Conservation (phyloP, 768 basidiomycete genomes). For the Mycena sanguinolenta region DNA sequence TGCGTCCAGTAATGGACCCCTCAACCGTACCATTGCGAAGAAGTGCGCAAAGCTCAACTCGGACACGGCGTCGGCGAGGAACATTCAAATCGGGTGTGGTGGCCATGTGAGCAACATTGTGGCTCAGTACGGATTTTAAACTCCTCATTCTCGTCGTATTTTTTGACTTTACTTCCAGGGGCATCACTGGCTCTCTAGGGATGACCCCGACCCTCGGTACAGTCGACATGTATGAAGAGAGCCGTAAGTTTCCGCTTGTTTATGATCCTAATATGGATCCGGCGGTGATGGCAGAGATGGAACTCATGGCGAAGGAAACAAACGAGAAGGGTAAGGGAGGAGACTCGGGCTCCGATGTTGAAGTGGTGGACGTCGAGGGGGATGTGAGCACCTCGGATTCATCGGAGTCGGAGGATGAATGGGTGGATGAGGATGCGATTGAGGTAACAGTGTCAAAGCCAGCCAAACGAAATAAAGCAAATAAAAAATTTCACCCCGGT, state of each 20-base stretch:
- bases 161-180: conserved; percentile 1
- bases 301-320: neutral
- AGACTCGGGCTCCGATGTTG: neutral
- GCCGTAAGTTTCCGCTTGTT: conserved; percentile 19
- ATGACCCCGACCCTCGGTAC: conserved; percentile 7
- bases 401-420: conserved; percentile 6
- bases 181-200: conserved; percentile 15
- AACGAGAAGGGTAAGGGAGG: neutral
- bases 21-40: conserved; percentile 8
- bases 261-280: neutral
- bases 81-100: conserved; percentile 32
- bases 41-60: conserved; percentile 19
- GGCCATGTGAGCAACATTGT: conserved; percentile 29
- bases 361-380: neutral
- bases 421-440: conserved; percentile 7
- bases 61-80: conserved; percentile 19
- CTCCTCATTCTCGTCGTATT: neutral
- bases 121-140: conserved; percentile 25
- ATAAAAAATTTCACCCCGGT: neutral
- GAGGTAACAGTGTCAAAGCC: neutral
- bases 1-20: no score
- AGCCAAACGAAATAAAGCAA: neutral
- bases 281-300: neutral
- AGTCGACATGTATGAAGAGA: conserved; percentile 20
- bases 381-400: conserved; percentile 6